These are phyloP conservation scores for Cercospora brassicicola DNA, from an alignment of 2,329 filamentous ascomycete genomes.

Conservation along the genomic window DNA sequence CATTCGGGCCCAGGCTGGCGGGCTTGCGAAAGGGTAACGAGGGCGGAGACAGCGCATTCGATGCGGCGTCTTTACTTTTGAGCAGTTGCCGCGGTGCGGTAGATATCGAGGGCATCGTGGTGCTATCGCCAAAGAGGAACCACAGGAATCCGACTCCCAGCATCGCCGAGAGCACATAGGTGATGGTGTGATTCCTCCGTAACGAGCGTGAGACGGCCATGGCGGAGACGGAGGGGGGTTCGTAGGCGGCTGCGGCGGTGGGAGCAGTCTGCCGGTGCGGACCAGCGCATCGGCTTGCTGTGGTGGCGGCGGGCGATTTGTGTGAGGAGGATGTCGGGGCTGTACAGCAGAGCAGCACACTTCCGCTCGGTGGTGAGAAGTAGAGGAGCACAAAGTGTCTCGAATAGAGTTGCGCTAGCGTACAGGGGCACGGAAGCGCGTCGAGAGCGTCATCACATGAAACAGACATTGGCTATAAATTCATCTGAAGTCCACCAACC, in stretches of 20 bases:
- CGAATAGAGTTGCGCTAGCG: background rate
- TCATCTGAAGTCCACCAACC: background rate
- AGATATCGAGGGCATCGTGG: conserved; percentile 60
- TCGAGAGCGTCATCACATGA: background rate
- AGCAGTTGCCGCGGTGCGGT: conserved; percentile 51
- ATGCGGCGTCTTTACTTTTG: conserved; percentile 57
- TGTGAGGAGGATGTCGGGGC: background rate
- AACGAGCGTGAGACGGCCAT: conserved; percentile 66
- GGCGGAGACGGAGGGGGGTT: conserved; percentile 28
- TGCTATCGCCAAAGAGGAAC: conserved; percentile 55
- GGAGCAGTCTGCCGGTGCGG: background rate
- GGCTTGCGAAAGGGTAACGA: conserved; percentile 73
- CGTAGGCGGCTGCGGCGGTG: background rate
- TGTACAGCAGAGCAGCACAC: background rate
- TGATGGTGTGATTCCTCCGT: conserved; percentile 77
- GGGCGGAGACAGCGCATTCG: conserved; percentile 70
- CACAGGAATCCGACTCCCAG: conserved; percentile 63
- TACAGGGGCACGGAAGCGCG: background rate
- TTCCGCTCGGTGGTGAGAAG: background rate
- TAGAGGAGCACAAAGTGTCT: conserved; percentile 25
- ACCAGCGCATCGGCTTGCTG: conserved; percentile 4
- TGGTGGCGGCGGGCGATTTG: background rate
- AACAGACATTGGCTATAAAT: background rate
- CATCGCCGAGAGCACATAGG: conserved; percentile 68
- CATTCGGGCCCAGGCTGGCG: conserved; percentile 54